Evolutionary conservation across 1,284 basidiomycete species (phyloP).

Genomic region (Puccinia horiana): DNA sequence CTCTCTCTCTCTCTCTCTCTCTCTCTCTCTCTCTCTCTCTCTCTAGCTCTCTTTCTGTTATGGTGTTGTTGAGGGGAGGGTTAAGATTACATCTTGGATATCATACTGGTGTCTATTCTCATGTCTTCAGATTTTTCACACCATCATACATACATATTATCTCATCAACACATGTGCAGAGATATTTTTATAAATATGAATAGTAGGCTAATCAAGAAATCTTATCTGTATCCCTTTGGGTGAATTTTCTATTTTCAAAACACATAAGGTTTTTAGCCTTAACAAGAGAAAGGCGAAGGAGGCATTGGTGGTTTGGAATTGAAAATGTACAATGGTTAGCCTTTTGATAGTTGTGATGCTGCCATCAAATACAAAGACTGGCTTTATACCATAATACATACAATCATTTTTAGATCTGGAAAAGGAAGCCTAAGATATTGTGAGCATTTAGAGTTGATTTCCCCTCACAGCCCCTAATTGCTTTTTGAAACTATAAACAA

Average conservation of each 20-base stretch:
- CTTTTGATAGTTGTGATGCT: slow-evolving; percentile 85
- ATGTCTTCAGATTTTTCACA: no score
- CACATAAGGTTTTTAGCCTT: no score
- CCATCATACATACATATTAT: no score
- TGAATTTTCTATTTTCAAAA: no score
- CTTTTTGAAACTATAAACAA: slow-evolving; percentile 79
- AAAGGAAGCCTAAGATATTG: slow-evolving; percentile 87
- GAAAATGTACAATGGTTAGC: slow-evolving; percentile 72
- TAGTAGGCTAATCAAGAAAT: no score
- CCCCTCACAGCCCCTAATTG: slow-evolving; percentile 97
- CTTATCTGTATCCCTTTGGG: no score
- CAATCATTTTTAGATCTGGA: slow-evolving; percentile 88
- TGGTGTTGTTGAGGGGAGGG: no score
- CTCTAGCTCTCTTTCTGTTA: no score
- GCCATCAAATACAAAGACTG: slow-evolving; percentile 93
- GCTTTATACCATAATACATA: slow-evolving; percentile 96
- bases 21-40: background rate
- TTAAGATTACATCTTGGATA: no score
- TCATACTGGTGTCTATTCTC: no score
- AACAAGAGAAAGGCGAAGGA: background rate
- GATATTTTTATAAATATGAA: no score
- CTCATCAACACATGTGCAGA: no score
- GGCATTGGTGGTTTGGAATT: background rate
- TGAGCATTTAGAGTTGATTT: slow-evolving; percentile 87
- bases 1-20: background rate